Evolutionary conservation across 2,329 filamentous ascomycete genomes (phyloP), one percentile per base, ranked within the genome.

Genomic region (Scytalidium lignicola): DNA sequence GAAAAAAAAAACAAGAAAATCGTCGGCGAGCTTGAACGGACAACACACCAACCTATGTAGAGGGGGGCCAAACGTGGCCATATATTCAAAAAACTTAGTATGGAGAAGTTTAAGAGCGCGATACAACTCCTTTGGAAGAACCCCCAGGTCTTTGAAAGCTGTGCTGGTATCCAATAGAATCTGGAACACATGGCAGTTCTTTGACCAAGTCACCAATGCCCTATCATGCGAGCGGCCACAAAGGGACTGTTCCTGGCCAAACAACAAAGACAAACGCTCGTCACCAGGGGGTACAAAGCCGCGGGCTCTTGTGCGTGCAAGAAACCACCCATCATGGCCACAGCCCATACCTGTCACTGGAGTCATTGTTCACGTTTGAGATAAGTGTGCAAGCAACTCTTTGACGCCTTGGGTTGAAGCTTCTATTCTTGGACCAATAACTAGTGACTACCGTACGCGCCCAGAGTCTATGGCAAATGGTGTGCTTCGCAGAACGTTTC

Each of bases 401-500:
- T 13, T 28, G 26, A 28, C 13, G 13, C 26, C 26, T 13, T 13
- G 10, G 10, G 32, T 8, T 37, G 8, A 37, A 13, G 15, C 6
- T 46, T 26, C 49, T 46, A 43, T 41, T 49, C 41, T 48, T 9
- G 44, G 23, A 7, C 57, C 54, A 56, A 58, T 59, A n/a, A n/a
- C n/a, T n/a, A 28, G 47, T n/a, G 39, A 15, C 48, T 52, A 21
- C 41, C 41, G 47, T 44, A 43, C 20, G 51, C 56, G 58, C 54
- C 55, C 55, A 53, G 55, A 58, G 55, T 39, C 18, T 22, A 21
- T 23, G 41, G 51, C 5, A 26, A 18, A 23, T 8, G 12, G 21
- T 20, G 17, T 23, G 15, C 41, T n/a, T 54, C 41, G 51, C 53
- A 52, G 50, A 44, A 47, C 21, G 61, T 62, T 60, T 62, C 51